phyloP scores from a whole-genome alignment of 352 stramenopile genomes.

The Pythium dissimile region DNA sequence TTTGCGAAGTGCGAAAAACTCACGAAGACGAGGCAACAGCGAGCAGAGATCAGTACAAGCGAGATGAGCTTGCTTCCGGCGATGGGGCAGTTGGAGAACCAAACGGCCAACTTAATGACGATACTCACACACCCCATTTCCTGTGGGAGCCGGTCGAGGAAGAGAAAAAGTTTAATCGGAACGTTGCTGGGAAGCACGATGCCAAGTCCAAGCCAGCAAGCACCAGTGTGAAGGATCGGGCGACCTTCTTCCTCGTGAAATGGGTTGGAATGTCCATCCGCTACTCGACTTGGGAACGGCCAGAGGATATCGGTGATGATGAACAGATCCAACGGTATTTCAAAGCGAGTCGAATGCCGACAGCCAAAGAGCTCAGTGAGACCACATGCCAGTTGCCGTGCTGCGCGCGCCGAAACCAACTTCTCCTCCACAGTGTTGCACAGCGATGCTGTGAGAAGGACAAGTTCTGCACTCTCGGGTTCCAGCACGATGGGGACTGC shows the following conservation, averaged over 20 bases:
- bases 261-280: constrained; percentile 83
- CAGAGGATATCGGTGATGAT: constrained; percentile 87
- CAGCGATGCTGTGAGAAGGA: constrained; percentile 75
- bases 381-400: constrained; percentile 84
- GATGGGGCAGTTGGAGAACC: not conserved
- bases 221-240: constrained; percentile 30
- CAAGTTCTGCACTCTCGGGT: constrained; percentile 79
- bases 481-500: constrained; percentile 68
- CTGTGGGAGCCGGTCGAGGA: constrained; percentile 39
- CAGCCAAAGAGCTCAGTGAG: constrained; percentile 75
- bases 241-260: constrained; percentile 87
- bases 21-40: constrained; percentile 24
- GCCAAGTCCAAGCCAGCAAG: constrained; percentile 5
- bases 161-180: constrained; percentile 77
- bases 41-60: constrained; percentile 2
- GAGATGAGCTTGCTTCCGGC: not conserved
- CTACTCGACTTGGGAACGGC: constrained; percentile 86
- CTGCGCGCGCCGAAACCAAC: constrained; percentile 75
- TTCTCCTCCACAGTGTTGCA: constrained; percentile 40
- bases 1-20: constrained; percentile 51
- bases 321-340: constrained; percentile 89
- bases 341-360: constrained; percentile 83
- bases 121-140: constrained; percentile 39
- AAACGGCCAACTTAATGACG: not conserved
- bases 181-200: constrained; percentile 24